A percentile compares a stretch with the other conserved stretches of the same genome.
These are phyloP conservation scores for Kitagawia praeruptora DNA, from an alignment of 129 eudicot genomes.

Conservation along the genomic window DNA sequence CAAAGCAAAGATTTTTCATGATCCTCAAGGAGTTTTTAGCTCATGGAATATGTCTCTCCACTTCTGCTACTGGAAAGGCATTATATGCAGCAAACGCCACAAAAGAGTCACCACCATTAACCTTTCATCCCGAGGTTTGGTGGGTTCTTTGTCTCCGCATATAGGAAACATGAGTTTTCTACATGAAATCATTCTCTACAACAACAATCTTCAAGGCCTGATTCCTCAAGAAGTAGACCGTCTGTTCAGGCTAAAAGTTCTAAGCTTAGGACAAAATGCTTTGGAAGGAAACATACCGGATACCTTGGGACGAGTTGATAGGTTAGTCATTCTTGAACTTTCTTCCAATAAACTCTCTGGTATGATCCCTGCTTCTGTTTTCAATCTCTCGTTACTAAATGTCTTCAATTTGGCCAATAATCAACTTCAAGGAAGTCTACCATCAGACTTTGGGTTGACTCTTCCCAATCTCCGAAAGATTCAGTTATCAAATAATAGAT, in stretches of 20 bases:
- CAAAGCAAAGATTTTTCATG: neutral
- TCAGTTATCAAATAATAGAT: too few relatives aligned
- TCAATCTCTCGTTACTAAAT: too few relatives aligned
- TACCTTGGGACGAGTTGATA: neutral
- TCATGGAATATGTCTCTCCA: slow-evolving; percentile 7
- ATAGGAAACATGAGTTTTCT: slow-evolving; percentile 9
- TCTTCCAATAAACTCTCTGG: too few relatives aligned
- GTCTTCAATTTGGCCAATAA: too few relatives aligned
- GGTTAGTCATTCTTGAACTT: too few relatives aligned
- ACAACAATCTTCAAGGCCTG: neutral
- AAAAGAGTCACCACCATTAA: slow-evolving; percentile 6
- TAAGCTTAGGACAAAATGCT: slow-evolving; percentile 5
- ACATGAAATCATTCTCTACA: neutral
- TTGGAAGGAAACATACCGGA: neutral
- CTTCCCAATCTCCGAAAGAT: too few relatives aligned
- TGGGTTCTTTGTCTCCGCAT: slow-evolving; percentile 5
- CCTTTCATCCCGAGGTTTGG: slow-evolving; percentile 6
- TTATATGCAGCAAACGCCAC: slow-evolving; percentile 4
- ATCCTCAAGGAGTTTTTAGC: slow-evolving; percentile 5
- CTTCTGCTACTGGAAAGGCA: slow-evolving; percentile 9
- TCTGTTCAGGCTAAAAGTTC: neutral
- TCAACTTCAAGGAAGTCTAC: too few relatives aligned
- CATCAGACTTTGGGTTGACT: too few relatives aligned
- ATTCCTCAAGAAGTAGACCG: slow-evolving; percentile 1
- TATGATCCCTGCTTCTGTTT: too few relatives aligned